phyloP scores from a whole-genome alignment of 495 filamentous ascomycete genomes.

The Thozetella sp. region DNA sequence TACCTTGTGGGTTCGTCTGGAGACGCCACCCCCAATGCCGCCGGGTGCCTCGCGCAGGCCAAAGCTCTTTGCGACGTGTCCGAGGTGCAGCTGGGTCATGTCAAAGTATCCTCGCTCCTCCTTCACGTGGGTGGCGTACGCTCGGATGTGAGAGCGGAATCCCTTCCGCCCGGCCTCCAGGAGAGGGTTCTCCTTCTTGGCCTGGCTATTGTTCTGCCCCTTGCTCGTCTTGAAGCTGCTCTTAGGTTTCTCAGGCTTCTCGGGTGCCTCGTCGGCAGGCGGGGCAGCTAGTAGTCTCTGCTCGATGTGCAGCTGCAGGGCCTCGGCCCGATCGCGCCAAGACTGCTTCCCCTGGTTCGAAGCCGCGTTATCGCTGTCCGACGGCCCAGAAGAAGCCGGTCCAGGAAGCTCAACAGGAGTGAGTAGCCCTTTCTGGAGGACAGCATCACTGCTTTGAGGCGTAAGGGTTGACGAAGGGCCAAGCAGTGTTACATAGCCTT shows the following conservation, averaged over 20 bases:
- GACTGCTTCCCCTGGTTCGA: conserved; percentile 28
- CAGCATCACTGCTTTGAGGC: conserved; percentile 44
- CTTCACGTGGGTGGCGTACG: conserved; percentile 90
- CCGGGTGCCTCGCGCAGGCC: conserved; percentile 86
- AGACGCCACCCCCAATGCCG: conserved; percentile 61
- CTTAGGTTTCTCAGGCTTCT: conserved; percentile 17
- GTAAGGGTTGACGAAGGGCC: conserved; percentile 38
- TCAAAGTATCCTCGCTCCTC: conserved; percentile 84
- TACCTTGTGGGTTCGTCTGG: conserved; percentile 34
- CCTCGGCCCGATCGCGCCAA: conserved; percentile 44
- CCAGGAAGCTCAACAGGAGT: conserved; percentile 36
- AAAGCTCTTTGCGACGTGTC: conserved; percentile 93
- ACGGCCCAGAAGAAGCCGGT: neutral
- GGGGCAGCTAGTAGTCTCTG: conserved; percentile 40
- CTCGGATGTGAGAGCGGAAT: conserved; percentile 89
- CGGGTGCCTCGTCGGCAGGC: conserved; percentile 6
- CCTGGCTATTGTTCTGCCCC: conserved; percentile 7
- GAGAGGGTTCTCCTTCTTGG: conserved; percentile 27
- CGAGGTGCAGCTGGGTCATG: conserved; percentile 85
- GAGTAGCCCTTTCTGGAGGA: conserved; percentile 57
- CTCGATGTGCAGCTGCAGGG: conserved; percentile 50
- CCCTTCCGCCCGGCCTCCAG: conserved; percentile 77
- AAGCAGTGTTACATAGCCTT: conserved; percentile 81
- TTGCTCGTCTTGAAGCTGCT: conserved; percentile 18
- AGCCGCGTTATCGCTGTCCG: conserved; percentile 20